Evolutionary conservation across 495 filamentous ascomycete genomes (phyloP).

Genomic region (Tuber brumale): DNA sequence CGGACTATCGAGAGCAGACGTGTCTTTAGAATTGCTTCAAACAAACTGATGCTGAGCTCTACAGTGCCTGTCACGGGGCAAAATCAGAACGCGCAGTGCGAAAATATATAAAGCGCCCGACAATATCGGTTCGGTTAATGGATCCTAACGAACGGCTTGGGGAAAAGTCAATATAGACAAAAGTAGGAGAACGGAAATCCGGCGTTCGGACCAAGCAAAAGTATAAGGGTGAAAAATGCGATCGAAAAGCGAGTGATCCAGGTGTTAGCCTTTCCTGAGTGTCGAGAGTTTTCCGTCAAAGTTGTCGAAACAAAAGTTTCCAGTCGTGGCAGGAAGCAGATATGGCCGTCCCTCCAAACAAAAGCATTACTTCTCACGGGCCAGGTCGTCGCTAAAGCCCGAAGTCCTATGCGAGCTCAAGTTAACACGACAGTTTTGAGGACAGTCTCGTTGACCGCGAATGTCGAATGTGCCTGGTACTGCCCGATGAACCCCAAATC

Average conservation of each 20-base stretch:
- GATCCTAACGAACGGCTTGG: constrained; percentile 27
- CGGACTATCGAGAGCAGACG: constrained; percentile 16
- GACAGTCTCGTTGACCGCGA: constrained; percentile 10
- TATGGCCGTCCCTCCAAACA: constrained; percentile 27
- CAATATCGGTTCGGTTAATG: constrained; percentile 20
- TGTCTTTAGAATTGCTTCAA: constrained; percentile 8
- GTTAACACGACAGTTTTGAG: neutral
- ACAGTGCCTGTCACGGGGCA: constrained; percentile 14
- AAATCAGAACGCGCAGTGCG: constrained; percentile 14
- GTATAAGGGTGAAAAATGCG: constrained; percentile 5
- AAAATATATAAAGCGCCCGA: constrained; percentile 22
- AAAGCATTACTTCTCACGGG: constrained; percentile 31
- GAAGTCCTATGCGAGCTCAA: neutral
- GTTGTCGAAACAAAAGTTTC: constrained; percentile 11
- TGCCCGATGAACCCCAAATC: constrained; percentile 19
- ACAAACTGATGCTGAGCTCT: constrained; percentile 8
- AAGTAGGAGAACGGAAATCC: constrained; percentile 6
- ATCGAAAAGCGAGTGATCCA: constrained; percentile 9
- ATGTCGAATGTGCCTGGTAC: constrained; percentile 8
- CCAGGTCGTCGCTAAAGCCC: constrained; percentile 8
- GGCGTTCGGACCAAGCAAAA: constrained; percentile 8
- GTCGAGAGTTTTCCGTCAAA: constrained; percentile 7
- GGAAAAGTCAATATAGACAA: constrained; percentile 9
- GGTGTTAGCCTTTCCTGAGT: neutral
- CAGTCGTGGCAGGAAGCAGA: constrained; percentile 26